phyloP scores from a whole-genome alignment of 352 stramenopile species.

The Pythium vanterpoolii region DNA sequence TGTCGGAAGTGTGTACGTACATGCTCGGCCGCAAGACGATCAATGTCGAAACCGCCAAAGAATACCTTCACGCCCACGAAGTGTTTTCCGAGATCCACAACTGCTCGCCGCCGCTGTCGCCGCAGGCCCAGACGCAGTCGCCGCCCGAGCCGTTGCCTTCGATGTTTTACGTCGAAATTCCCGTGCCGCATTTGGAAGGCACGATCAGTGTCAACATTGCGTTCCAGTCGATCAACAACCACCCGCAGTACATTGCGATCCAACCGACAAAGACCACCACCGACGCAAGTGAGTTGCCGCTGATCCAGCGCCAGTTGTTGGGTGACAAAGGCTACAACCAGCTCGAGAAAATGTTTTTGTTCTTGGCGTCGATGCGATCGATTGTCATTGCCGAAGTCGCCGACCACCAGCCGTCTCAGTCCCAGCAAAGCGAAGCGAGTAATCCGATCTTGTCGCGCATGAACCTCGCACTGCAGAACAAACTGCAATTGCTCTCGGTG shows the following conservation, averaged over 20 bases:
- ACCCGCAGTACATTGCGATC: conserved; percentile 81
- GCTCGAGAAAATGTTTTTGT: conserved; percentile 84
- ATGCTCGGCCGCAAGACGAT: conserved; percentile 80
- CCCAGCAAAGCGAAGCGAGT: too few species aligned
- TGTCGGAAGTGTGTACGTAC: conserved; percentile 83
- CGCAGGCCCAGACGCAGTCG: conserved; percentile 9
- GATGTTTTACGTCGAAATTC: conserved; percentile 86
- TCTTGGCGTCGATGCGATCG: conserved; percentile 74
- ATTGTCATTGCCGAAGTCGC: conserved; percentile 51
- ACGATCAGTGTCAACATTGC: conserved; percentile 81
- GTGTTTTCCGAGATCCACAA: conserved; percentile 73
- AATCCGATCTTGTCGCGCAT: conserved; percentile 33
- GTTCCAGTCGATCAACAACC: conserved; percentile 75
- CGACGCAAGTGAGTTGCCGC: conserved; percentile 31
- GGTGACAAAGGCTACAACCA: conserved; percentile 88
- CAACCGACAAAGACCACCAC: conserved; percentile 26
- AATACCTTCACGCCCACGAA: conserved; percentile 78
- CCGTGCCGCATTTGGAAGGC: conserved; percentile 61
- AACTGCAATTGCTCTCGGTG: conserved; percentile 77
- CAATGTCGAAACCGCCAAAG: conserved; percentile 80
- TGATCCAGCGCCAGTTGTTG: conserved; percentile 65
- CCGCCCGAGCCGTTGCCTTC: conserved; percentile 41
- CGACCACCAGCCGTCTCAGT: neutral
- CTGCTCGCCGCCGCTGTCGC: conserved; percentile 40
- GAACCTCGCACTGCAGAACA: conserved; percentile 81